Evolutionary conservation across 2,329 filamentous ascomycete genomes (phyloP), one percentile per base, ranked within the genome.

Genomic region (Hypoxylon sp.): DNA sequence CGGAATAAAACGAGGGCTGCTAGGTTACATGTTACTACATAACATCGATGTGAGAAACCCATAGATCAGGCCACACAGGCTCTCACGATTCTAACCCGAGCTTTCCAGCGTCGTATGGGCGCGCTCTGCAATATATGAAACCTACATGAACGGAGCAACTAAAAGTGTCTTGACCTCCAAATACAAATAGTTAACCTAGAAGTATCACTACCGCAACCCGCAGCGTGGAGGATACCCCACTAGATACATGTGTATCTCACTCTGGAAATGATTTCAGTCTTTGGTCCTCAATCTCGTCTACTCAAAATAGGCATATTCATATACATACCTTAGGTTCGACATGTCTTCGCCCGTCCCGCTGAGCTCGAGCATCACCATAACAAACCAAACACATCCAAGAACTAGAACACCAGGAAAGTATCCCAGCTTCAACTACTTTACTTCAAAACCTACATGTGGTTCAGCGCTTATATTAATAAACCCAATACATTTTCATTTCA

Each of bases 361-460:
- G n/a, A 29, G 10, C 47, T 50, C 26, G 9, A 50, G 3, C 24
- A 31, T 31, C 48, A 51, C 26, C 47, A 47, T 14, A 51, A 50
- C 14, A 37, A 5, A n/a, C 14, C 35, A 37, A 13, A 22, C 19
- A 22, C 35, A 37, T 5, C 13, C 1, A 37, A n/a, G 14, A 37
- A n/a, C 3, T 13, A 37, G 35, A 37, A 5, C 3, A 37, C 35
- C 13, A 37, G 35, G 4, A 37, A n/a, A 14, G 11, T 2, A 37
- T 4, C 4, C 13, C 14, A 37, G 5, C 35, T 2, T 5, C 35
- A 37, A n/a, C 35, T 9, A 31, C 29, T 31, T 31, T 6, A 31
- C 29, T 31, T 31, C 29, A 5, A 31, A 31, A 26, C 1, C 26
- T 6, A n/a, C n/a, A n/a, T n/a, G n/a, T n/a, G 5, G 26, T 26